These are phyloP conservation scores for Trichophyton simii DNA, from an alignment of 2,329 filamentous ascomycete species.

Conservation along the genomic window DNA sequence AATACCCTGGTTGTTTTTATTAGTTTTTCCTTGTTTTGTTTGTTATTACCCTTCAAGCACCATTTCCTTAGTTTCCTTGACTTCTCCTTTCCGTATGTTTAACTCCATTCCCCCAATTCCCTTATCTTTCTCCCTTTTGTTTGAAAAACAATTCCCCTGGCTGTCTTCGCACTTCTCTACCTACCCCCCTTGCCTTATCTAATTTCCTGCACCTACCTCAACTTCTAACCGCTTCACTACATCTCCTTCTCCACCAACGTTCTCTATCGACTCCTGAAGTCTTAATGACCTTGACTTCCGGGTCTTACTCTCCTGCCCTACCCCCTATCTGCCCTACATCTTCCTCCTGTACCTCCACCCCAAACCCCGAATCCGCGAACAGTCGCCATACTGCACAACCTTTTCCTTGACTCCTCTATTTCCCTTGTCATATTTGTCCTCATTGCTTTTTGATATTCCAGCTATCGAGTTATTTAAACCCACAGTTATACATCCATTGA, in stretches of 20 bases:
- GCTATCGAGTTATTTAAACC: background rate
- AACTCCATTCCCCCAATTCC: background rate
- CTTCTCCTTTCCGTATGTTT: background rate
- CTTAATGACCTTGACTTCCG: too few relatives aligned
- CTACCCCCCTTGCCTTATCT: background rate
- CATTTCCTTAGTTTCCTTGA: background rate
- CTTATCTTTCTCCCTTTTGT: background rate
- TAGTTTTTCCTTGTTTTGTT: slow-evolving; percentile 17
- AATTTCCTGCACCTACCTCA: background rate
- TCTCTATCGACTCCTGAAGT: too few relatives aligned
- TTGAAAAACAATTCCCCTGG: background rate
- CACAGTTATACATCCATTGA: background rate
- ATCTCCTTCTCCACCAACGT: too few relatives aligned
- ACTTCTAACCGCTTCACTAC: background rate
- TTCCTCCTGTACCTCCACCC: background rate
- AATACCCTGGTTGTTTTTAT: slow-evolving; percentile 14
- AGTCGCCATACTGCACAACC: background rate
- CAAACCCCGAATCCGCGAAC: background rate
- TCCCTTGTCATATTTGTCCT: background rate
- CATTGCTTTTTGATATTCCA: background rate
- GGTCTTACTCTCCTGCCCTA: background rate
- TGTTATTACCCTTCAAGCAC: background rate
- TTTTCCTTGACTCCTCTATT: background rate
- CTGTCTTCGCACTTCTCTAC: background rate
- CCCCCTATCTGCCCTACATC: background rate